These are phyloP conservation scores for Paraphaeosphaeria sporulosa DNA, from an alignment of 2,329 filamentous ascomycete species.

Conservation along the genomic window DNA sequence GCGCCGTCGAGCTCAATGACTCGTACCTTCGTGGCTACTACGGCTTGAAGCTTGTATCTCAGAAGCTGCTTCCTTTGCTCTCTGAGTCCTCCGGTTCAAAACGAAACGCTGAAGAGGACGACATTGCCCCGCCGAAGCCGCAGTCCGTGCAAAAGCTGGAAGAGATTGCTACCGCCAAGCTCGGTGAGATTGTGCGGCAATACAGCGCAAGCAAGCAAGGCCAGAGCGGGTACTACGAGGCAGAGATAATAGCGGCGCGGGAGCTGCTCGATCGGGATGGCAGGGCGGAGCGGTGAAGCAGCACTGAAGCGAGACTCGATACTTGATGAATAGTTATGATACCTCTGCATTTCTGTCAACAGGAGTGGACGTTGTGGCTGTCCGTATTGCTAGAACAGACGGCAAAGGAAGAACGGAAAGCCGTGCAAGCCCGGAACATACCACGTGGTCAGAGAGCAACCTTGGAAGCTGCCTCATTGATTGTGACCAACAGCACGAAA, in stretches of 20 bases:
- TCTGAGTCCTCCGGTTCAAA: conserved; percentile 38
- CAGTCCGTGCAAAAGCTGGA: conserved; percentile 72
- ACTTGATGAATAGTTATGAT: background rate
- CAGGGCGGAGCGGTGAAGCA: conserved; percentile 28
- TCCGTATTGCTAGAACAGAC: background rate
- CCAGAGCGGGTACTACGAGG: conserved; percentile 76
- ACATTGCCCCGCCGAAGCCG: conserved; percentile 61
- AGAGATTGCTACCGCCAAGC: conserved; percentile 74
- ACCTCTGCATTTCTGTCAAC: background rate
- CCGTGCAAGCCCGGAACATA: background rate
- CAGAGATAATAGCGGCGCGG: conserved; percentile 75
- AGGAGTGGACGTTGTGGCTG: background rate
- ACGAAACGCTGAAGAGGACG: conserved; percentile 46
- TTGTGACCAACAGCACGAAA: background rate
- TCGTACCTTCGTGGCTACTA: conserved; percentile 93
- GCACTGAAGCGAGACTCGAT: background rate
- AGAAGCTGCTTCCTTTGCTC: conserved; percentile 42
- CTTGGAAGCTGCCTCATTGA: background rate
- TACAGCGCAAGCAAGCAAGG: conserved; percentile 66
- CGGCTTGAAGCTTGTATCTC: conserved; percentile 78
- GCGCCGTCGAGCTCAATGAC: conserved; percentile 92
- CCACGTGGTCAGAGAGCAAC: background rate
- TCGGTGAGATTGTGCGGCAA: conserved; percentile 77
- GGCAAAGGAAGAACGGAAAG: background rate
- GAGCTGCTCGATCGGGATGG: conserved; percentile 68